Evolutionary conservation across 2,329 filamentous ascomycete genomes (phyloP), one percentile per base, ranked within the genome.

Genomic region (Chaetomiaceae sp.): DNA sequence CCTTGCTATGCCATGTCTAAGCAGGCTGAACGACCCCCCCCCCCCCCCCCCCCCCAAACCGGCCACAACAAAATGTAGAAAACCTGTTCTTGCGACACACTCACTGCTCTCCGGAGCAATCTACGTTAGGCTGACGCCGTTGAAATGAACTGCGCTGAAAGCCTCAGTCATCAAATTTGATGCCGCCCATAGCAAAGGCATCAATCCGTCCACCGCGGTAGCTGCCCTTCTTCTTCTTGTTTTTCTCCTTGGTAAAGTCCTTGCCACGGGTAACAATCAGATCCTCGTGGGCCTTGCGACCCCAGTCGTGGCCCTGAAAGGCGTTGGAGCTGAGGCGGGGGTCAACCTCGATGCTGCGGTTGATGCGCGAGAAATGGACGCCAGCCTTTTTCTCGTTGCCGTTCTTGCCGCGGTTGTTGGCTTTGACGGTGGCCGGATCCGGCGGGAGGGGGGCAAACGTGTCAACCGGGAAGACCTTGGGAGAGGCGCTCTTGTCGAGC

Each of bases 241-340:
- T 99, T 84, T 99, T 99, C 77, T 97, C 94, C 78, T 99, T 99
- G 55, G 92, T 97, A 73, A 99, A 99, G 4, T 90, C 90, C 75
- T 96, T 97, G 65, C 94, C 94, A 69, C 87, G 89, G 29, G 92
- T 97, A 34, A 96, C 81, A 44, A 90, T 89, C 58, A 99, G 75
- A 67, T 96, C 91, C 61, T 90, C 81, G 66, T 91, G 89, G 8
- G 95, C 95, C 62, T 84, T 84, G 63, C 94, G 86, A 21, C 91
- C 92, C 72, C 97, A 99, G 58, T 87, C 85, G 68, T 96, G 90
- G 20, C 84, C 78, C 10, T 89, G 78, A 68, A 92, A 97, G 13
- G 81, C 82, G 71, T 97, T 96, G 62, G 86, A 90, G 2, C 82
- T 67, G 62, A 90, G 85, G 64, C 75, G 81, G 20, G 81, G 77